phyloP scores from a whole-genome alignment of 768 basidiomycete species.

The Leccinellum albellum region DNA sequence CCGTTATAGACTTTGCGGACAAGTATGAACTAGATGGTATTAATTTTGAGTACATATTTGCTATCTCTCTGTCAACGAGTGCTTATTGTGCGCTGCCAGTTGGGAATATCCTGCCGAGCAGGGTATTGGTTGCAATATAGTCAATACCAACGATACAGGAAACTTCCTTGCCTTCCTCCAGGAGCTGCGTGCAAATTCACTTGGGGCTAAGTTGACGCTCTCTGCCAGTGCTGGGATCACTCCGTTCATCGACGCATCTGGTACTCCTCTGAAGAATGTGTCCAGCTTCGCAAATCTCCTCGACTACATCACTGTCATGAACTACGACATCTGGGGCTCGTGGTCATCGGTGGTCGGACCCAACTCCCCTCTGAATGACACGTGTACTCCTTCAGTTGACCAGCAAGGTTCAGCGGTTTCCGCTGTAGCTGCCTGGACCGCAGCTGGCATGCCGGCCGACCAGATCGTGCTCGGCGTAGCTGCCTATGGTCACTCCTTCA shows the following conservation, averaged over 20 bases:
- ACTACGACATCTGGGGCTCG: constrained; percentile 59
- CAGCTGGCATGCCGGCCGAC: constrained; percentile 65
- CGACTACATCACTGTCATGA: constrained; percentile 62
- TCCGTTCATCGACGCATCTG: constrained; percentile 61
- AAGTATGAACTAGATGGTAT: constrained; percentile 57
- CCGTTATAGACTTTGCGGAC: constrained; percentile 43
- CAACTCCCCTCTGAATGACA: constrained; percentile 77
- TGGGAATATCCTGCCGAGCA: constrained; percentile 80
- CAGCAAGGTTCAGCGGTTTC: constrained; percentile 72
- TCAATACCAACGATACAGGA: constrained; percentile 53
- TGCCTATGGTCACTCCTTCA: constrained; percentile 76
- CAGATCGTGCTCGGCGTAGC: constrained; percentile 81
- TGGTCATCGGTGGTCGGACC: constrained; percentile 61
- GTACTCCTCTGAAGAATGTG: constrained; percentile 63
- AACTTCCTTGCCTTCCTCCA: constrained; percentile 80
- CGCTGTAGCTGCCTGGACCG: constrained; percentile 67
- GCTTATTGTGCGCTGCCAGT: constrained; percentile 37
- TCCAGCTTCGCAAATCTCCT: constrained; percentile 68
- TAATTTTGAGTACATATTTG: constrained; percentile 29
- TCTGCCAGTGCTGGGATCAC: constrained; percentile 64
- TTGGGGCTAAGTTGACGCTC: constrained; percentile 53
- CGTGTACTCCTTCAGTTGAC: constrained; percentile 56
- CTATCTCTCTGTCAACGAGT: neutral
- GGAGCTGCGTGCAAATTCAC: constrained; percentile 54
- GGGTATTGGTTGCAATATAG: constrained; percentile 69